These are phyloP conservation scores for Penicillium sp. DNA, from an alignment of 2,329 filamentous ascomycete genomes.

Conservation along the genomic window DNA sequence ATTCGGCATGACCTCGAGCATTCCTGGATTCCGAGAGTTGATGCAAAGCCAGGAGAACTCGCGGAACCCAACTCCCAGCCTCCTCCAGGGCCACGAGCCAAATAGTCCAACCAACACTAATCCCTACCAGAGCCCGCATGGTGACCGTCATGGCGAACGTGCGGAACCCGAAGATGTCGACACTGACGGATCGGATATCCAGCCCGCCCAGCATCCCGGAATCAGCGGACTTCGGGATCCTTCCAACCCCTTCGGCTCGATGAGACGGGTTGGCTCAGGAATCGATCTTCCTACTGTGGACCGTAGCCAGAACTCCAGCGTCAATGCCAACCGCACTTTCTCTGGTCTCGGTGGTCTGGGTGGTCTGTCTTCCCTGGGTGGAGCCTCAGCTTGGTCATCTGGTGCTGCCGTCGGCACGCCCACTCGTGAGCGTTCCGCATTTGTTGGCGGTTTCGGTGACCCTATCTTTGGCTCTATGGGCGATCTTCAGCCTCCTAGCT, in stretches of 20 bases:
- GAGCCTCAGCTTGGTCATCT: conserved; percentile 49
- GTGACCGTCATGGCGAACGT: conserved; percentile 52
- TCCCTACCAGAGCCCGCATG: conserved; percentile 87
- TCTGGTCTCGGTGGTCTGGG: conserved; percentile 54
- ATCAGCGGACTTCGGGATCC: conserved; percentile 55
- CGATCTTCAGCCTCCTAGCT: conserved; percentile 62
- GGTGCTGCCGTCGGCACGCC: conserved; percentile 74
- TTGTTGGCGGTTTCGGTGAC: conserved; percentile 53
- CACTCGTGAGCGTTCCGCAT: conserved; percentile 53
- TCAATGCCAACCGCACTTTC: conserved; percentile 70
- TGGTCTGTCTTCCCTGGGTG: conserved; percentile 54
- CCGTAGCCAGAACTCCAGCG: conserved; percentile 88
- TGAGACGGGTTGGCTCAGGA: conserved; percentile 53
- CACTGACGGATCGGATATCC: conserved; percentile 53
- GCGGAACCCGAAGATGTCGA: conserved; percentile 62
- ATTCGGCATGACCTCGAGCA: conserved; percentile 60
- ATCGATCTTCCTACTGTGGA: conserved; percentile 67
- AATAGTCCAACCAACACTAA: conserved; percentile 94
- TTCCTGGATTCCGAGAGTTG: conserved; percentile 56
- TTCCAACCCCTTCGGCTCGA: conserved; percentile 52
- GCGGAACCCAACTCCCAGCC: conserved; percentile 54
- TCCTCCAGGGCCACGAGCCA: conserved; percentile 59
- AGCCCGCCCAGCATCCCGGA: conserved; percentile 50
- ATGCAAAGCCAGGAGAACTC: conserved; percentile 58
- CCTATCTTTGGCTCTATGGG: conserved; percentile 71